A percentile compares a stretch with the other conserved stretches of the same genome.
phyloP scores from a whole-genome alignment of 345 rosid species.

The Iberis pinnata region DNA sequence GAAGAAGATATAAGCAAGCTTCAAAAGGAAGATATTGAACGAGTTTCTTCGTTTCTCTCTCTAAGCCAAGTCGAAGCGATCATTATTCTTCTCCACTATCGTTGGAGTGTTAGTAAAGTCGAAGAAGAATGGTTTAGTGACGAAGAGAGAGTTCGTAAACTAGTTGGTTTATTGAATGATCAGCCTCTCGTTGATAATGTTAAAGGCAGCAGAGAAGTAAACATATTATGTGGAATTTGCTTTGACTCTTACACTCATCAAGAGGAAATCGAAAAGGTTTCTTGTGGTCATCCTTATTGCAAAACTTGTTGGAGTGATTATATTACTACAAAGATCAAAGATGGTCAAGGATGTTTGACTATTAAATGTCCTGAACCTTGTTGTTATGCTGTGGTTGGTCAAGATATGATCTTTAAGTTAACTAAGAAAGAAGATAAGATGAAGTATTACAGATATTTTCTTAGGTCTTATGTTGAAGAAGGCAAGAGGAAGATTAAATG shows the following conservation, averaged over 20 bases:
- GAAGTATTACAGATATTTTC: slow-evolving; percentile 28
- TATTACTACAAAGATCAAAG: slow-evolving; percentile 27
- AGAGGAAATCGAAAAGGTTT: slow-evolving; percentile 47
- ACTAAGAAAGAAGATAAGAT: slow-evolving; percentile 24
- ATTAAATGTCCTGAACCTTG: slow-evolving; percentile 29
- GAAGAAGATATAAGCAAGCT: slow-evolving; percentile 60
- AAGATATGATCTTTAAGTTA: slow-evolving; percentile 26
- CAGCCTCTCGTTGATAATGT: slow-evolving; percentile 37
- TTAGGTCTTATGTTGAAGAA: slow-evolving; percentile 70
- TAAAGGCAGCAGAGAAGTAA: slow-evolving; percentile 43
- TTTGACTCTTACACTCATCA: slow-evolving; percentile 42
- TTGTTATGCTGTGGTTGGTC: slow-evolving; percentile 30
- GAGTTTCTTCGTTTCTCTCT: slow-evolving; percentile 69
- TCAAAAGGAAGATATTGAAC: slow-evolving; percentile 67
- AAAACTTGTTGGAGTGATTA: slow-evolving; percentile 66
- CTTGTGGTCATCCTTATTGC: slow-evolving; percentile 99
- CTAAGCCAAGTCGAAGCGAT: slow-evolving; percentile 51
- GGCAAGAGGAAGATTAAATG: slow-evolving; percentile 94
- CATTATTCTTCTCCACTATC: slow-evolving; percentile 59
- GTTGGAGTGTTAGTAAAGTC: slow-evolving; percentile 78
- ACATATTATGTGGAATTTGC: slow-evolving; percentile 85
- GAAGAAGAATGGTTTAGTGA: slow-evolving; percentile 94
- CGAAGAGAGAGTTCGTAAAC: slow-evolving; percentile 64
- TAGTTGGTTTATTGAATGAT: slow-evolving; percentile 70
- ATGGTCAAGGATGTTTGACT: slow-evolving; percentile 33